phyloP scores from a whole-genome alignment of 352 stramenopile genomes.

The Aphanomyces stellatus region DNA sequence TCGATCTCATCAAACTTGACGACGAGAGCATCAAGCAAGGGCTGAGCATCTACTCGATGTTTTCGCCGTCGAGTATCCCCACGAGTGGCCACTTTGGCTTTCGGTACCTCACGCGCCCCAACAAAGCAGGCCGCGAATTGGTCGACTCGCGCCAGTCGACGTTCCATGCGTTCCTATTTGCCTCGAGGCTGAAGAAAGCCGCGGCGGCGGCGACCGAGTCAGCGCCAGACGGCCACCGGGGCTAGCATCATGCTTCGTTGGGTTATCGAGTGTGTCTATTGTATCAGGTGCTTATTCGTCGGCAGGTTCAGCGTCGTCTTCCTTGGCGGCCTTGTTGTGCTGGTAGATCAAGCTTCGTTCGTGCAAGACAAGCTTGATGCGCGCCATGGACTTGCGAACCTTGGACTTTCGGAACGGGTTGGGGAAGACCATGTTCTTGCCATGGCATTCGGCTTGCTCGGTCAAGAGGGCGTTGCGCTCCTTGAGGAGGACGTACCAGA shows the following conservation, averaged over 20 bases:
- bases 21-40: constrained; percentile 14
- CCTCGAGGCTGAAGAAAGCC: background rate
- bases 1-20: constrained; percentile 18
- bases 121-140: background rate
- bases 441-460: constrained; percentile 76
- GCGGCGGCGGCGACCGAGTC: background rate
- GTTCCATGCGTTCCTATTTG: constrained; percentile 17
- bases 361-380: constrained; percentile 81
- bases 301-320: constrained; percentile 5
- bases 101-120: constrained; percentile 13
- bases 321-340: constrained; percentile 51
- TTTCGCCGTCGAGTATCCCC: constrained; percentile 11
- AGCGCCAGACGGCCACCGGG: too few relatives aligned
- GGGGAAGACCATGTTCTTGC: constrained; percentile 66
- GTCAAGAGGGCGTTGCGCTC: constrained; percentile 97
- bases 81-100: constrained; percentile 10
- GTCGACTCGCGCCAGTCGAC: constrained; percentile 9
- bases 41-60: constrained; percentile 21
- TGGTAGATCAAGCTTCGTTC: constrained; percentile 74
- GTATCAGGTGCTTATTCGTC: background rate
- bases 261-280: background rate
- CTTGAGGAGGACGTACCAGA: constrained; percentile 98
- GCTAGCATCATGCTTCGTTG: too few relatives aligned
- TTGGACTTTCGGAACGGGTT: constrained; percentile 50
- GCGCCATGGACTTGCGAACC: constrained; percentile 82